Evolutionary conservation across 345 rosid species (phyloP).

Genomic region (Erysimum cheiranthoides): DNA sequence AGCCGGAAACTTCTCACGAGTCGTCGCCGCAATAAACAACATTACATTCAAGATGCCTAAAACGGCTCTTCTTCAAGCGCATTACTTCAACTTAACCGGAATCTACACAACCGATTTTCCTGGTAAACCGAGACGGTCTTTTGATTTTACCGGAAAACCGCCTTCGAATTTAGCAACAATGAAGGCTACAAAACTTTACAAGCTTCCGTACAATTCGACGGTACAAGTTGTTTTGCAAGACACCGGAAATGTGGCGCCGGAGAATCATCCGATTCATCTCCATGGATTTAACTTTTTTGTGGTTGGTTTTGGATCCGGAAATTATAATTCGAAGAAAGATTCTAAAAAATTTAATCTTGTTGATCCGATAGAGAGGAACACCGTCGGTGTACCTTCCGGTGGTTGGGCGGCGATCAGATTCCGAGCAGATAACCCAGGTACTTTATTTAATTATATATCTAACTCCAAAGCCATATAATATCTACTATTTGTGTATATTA

Average conservation of each 20-base stretch:
- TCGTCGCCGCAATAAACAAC: constrained; percentile 78
- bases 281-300: constrained; percentile 88
- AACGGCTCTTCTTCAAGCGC: constrained; percentile 70
- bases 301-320: constrained; percentile 83
- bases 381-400: constrained; percentile 83
- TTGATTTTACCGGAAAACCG: constrained; percentile 72
- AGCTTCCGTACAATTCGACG: constrained; percentile 65
- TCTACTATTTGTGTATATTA: constrained; percentile 4
- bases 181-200: constrained; percentile 72
- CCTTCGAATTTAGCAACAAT: constrained; percentile 63
- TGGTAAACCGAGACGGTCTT: constrained; percentile 52
- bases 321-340: constrained; percentile 60
- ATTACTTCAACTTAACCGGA: constrained; percentile 69
- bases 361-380: constrained; percentile 96
- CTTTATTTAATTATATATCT: background rate
- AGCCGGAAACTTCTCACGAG: constrained; percentile 54
- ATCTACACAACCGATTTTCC: constrained; percentile 88
- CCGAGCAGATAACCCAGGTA: constrained; percentile 94
- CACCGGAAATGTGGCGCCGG: constrained; percentile 77
- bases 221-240: constrained; percentile 86
- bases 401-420: constrained; percentile 93
- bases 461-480: too few relatives aligned
- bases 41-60: constrained; percentile 81
- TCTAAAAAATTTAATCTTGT: constrained; percentile 73
- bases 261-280: constrained; percentile 87